A percentile compares a stretch with the other conserved stretches of the same genome.
These are phyloP conservation scores for Domatiomyces catenatus DNA, from an alignment of 2,329 filamentous ascomycete species.

Conservation along the genomic window DNA sequence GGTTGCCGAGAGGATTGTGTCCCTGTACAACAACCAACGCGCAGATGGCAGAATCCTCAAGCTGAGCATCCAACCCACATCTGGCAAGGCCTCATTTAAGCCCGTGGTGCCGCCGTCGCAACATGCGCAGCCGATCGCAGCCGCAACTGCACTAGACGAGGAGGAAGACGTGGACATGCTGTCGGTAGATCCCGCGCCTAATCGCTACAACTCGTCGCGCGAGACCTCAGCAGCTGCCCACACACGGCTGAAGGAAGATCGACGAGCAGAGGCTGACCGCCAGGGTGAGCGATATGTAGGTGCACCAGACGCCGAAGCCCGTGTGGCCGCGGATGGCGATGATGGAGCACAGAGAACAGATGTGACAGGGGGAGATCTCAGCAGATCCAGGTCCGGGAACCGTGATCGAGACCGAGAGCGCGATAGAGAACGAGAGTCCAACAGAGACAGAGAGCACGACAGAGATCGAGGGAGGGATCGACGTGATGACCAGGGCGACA, in stretches of 20 bases:
- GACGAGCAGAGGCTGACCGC: conserved; percentile 21
- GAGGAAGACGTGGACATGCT: background rate
- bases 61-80: conserved; percentile 3
- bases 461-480: conserved; percentile 8
- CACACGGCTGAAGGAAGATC: conserved; percentile 1
- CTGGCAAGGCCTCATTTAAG: background rate
- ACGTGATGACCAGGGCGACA: conserved; percentile 7
- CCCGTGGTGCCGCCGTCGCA: too few relatives aligned
- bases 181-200: background rate
- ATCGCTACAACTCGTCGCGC: conserved; percentile 4
- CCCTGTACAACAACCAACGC: conserved; percentile 49
- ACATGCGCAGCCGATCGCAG: background rate
- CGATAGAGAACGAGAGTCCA: conserved; percentile 7
- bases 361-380: conserved; percentile 2
- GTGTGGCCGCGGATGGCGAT: background rate
- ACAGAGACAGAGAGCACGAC: conserved; percentile 8
- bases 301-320: conserved; percentile 1
- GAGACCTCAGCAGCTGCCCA: conserved; percentile 3
- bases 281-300: conserved; percentile 26
- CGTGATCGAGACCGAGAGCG: conserved; percentile 7
- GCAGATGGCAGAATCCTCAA: conserved; percentile 47
- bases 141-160: background rate
- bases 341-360: conserved; percentile 9
- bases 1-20: conserved; percentile 44
- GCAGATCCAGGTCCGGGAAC: background rate